Conservation (phyloP, 495 filamentous ascomycete species). For the Glutinoglossum americanum region DNA sequence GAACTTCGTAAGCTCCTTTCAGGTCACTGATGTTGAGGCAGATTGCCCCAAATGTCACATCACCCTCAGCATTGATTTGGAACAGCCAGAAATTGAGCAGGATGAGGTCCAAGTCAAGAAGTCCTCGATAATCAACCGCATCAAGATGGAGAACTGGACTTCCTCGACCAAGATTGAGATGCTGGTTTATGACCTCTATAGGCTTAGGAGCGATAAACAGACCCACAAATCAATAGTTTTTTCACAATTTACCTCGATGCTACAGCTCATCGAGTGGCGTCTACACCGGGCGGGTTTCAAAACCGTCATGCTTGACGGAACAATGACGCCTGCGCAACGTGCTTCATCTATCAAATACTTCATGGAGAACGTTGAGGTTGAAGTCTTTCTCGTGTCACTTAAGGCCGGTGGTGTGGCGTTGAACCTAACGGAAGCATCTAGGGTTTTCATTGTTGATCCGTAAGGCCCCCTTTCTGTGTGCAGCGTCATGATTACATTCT, state of each 20-base stretch:
- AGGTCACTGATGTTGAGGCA: conserved; percentile 24
- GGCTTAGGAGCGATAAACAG: conserved; percentile 68
- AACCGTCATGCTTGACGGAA: conserved; percentile 90
- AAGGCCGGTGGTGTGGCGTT: conserved; percentile 92
- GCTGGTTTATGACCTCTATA: conserved; percentile 78
- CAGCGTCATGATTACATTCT: not conserved
- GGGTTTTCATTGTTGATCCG: conserved; percentile 90
- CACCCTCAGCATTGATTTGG: conserved; percentile 66
- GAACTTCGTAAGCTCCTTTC: conserved; percentile 51
- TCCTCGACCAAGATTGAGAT: conserved; percentile 96
- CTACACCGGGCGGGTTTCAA: conserved; percentile 86
- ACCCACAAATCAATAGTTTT: conserved; percentile 76
- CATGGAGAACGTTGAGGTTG: conserved; percentile 80
- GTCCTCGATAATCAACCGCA: conserved; percentile 87
- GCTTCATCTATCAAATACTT: conserved; percentile 85
- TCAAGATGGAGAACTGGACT: conserved; percentile 93
- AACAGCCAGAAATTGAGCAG: conserved; percentile 83
- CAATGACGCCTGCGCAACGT: conserved; percentile 81
- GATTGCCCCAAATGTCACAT: conserved; percentile 92
- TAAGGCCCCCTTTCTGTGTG: conserved; percentile 24
- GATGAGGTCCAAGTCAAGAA: conserved; percentile 70
- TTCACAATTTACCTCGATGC: conserved; percentile 50
- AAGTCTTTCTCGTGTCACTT: conserved; percentile 83
- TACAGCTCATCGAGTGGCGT: conserved; percentile 80
- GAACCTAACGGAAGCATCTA: conserved; percentile 82